Evolutionary conservation across 257 asterid genomes (phyloP).

Genomic region (Nicotiana paniculata): DNA sequence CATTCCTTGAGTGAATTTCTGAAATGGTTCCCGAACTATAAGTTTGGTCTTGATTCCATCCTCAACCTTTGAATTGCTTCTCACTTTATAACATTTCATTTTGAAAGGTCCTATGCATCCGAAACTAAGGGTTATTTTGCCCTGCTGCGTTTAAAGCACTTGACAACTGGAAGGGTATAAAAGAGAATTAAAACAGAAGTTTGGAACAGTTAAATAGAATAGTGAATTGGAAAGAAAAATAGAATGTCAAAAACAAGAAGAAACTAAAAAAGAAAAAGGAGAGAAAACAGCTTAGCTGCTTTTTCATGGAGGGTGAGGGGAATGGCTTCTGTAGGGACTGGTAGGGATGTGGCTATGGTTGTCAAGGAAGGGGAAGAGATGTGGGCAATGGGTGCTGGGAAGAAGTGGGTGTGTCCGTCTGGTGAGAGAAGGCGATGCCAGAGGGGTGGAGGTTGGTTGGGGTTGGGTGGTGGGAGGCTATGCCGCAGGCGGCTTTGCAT

Average conservation of each 20-base stretch:
- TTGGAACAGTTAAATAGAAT: background rate
- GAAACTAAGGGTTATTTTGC: background rate
- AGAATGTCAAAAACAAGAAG: background rate
- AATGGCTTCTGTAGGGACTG: background rate
- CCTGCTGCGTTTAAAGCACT: background rate
- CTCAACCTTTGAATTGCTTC: background rate
- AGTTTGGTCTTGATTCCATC: background rate
- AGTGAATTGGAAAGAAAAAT: background rate
- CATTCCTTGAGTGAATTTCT: background rate
- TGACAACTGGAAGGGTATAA: background rate
- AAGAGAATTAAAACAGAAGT: background rate
- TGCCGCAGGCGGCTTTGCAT: background rate
- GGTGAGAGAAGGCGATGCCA: background rate
- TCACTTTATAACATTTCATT: background rate
- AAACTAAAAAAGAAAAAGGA: background rate
- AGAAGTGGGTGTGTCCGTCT: background rate
- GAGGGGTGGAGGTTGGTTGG: background rate
- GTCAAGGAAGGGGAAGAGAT: background rate
- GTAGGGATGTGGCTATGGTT: background rate
- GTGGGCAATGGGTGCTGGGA: background rate
- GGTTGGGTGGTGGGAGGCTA: background rate
- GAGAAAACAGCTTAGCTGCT: background rate
- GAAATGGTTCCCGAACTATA: background rate
- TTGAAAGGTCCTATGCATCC: background rate
- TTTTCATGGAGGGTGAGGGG: constrained; percentile 1